Conservation (phyloP, 1,284 basidiomycete species). For the Puccinia horiana region DNA sequence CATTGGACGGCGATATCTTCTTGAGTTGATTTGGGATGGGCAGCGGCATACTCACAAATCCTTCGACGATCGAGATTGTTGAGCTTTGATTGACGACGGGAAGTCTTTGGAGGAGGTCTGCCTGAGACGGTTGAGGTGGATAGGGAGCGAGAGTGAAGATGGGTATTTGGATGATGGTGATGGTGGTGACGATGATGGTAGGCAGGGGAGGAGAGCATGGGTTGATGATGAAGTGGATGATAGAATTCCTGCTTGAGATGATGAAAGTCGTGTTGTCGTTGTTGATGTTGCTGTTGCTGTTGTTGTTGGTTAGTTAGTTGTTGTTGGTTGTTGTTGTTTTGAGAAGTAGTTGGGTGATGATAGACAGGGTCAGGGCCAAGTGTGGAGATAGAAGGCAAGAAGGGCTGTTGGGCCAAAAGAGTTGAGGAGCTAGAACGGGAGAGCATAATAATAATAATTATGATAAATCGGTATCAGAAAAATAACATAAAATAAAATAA, state of each 20-base stretch:
- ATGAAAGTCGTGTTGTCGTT: neutral
- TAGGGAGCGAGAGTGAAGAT: constrained; percentile 77
- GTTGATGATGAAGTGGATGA: neutral
- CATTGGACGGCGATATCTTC: constrained; percentile 76
- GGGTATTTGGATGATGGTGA: constrained; percentile 70
- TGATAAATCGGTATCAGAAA: neutral
- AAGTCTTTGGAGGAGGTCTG: constrained; percentile 77
- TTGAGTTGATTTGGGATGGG: constrained; percentile 62
- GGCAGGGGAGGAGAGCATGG: constrained; percentile 63
- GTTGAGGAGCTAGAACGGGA: constrained; percentile 45
- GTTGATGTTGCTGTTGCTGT: constrained; percentile 49
- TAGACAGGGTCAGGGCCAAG: constrained; percentile 49
- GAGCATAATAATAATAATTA: constrained; percentile 19
- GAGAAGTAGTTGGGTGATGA: constrained; percentile 50
- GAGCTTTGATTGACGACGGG: constrained; percentile 69
- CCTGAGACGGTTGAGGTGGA: constrained; percentile 78
- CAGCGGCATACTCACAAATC: constrained; percentile 74
- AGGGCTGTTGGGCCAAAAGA: constrained; percentile 31
- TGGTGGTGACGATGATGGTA: constrained; percentile 66
- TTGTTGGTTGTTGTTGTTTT: constrained; percentile 26
- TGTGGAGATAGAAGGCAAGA: constrained; percentile 60
- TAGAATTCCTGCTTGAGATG: too few species aligned
- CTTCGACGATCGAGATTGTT: constrained; percentile 71
- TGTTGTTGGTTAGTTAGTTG: neutral
- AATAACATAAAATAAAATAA: neutral